Conservation (phyloP, 441 rosid genomes). For the Gossypium schwendimanii region DNA sequence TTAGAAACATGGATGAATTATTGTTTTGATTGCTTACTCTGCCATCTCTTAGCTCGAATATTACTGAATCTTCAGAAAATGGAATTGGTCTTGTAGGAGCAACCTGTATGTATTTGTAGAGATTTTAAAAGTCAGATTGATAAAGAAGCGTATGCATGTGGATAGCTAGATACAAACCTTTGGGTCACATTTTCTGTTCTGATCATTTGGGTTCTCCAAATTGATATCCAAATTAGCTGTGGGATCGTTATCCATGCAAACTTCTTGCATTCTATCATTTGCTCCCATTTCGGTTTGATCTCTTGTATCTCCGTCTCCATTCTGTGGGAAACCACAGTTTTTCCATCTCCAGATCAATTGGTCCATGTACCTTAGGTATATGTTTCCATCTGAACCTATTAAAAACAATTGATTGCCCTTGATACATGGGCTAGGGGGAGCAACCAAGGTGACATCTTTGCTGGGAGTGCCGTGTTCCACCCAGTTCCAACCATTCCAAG, state of each 20-base stretch:
- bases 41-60: constrained; percentile 66
- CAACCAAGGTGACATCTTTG: constrained; percentile 41
- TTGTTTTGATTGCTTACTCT: constrained; percentile 43
- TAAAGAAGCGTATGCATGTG: not conserved
- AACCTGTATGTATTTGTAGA: constrained; percentile 31
- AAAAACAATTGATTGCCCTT: constrained; percentile 42
- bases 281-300: constrained; percentile 15
- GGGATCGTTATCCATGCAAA: constrained; percentile 30
- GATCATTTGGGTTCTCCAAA: constrained; percentile 20
- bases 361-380: constrained; percentile 55
- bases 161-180: constrained; percentile 28
- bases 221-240: constrained; percentile 26
- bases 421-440: constrained; percentile 58
- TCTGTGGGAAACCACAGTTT: constrained; percentile 40
- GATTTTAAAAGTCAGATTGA: constrained; percentile 6
- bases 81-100: constrained; percentile 58
- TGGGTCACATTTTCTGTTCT: constrained; percentile 29
- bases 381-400: constrained; percentile 58
- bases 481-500: constrained; percentile 65
- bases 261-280: constrained; percentile 18
- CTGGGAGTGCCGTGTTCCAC: constrained; percentile 59
- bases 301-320: constrained; percentile 8
- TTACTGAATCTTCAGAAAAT: constrained; percentile 44
- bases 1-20: not conserved
- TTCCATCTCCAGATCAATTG: constrained; percentile 55